phyloP scores from a whole-genome alignment of 2,329 filamentous ascomycete species.

The Colletotrichum horii region DNA sequence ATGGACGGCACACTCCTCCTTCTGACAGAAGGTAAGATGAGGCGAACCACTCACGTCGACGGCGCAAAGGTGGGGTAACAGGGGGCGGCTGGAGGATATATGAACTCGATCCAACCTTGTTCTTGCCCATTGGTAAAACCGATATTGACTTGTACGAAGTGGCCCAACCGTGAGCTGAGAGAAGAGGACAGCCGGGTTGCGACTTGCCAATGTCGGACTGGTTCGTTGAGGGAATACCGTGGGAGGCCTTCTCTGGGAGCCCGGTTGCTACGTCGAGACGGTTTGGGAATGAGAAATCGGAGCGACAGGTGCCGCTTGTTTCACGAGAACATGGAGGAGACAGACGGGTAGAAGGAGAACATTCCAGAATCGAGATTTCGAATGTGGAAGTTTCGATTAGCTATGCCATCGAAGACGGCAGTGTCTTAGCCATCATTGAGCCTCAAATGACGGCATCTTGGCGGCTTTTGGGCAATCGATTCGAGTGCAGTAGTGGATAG shows the following conservation, averaged over 20 bases:
- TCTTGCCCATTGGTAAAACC: neutral
- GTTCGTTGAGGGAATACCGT: neutral
- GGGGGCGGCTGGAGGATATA: neutral
- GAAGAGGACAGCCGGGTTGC: neutral
- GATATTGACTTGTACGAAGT: neutral
- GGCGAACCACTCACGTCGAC: neutral
- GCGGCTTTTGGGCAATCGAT: neutral
- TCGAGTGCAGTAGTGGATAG: neutral
- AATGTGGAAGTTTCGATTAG: neutral
- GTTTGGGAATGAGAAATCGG: neutral
- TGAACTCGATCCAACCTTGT: conserved; percentile 6
- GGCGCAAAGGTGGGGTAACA: neutral
- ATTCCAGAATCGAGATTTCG: neutral
- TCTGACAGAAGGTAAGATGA: neutral
- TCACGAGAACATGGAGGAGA: neutral
- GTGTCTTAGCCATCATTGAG: neutral
- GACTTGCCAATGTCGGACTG: conserved; percentile 1
- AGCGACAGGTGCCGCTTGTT: neutral
- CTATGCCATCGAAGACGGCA: neutral
- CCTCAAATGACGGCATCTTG: neutral
- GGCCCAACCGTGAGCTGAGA: neutral
- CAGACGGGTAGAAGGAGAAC: neutral
- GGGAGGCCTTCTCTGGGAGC: neutral
- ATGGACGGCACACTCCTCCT: neutral
- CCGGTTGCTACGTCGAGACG: neutral